These are phyloP conservation scores for Wickerhamomyces bovis DNA, from an alignment of 805 yeast species.

Conservation along the genomic window DNA sequence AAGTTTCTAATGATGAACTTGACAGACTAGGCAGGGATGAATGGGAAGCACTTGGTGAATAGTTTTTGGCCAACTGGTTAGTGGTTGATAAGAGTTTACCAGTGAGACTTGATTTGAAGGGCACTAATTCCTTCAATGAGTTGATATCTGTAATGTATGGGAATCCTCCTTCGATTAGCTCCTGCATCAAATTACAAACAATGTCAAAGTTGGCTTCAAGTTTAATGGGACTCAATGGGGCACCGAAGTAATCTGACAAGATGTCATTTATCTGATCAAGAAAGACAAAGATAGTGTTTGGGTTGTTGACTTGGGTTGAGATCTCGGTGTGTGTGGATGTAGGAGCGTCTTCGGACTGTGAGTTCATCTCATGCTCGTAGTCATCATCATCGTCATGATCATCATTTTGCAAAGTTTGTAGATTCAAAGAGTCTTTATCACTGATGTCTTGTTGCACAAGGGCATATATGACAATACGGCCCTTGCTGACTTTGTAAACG, in stretches of 20 bases:
- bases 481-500: slow-evolving; percentile 11
- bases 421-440: slow-evolving; percentile 7
- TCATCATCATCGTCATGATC: slow-evolving; percentile 4
- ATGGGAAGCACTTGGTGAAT: slow-evolving; percentile 14
- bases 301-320: slow-evolving; percentile 30
- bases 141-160: slow-evolving; percentile 73
- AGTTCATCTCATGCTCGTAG: slow-evolving; percentile 1
- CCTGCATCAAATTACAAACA: slow-evolving; percentile 62
- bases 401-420: slow-evolving; percentile 12
- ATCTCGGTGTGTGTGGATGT: slow-evolving; percentile 11
- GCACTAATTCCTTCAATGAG: slow-evolving; percentile 62
- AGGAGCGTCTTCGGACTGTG: neutral
- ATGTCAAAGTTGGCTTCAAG: slow-evolving; percentile 68
- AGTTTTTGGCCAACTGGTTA: slow-evolving; percentile 25
- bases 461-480: slow-evolving; percentile 14
- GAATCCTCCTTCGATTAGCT: slow-evolving; percentile 70
- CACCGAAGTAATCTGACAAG: slow-evolving; percentile 52
- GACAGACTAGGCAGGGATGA: slow-evolving; percentile 5
- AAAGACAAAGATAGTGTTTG: slow-evolving; percentile 50
- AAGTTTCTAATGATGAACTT: slow-evolving; percentile 10
- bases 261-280: slow-evolving; percentile 43
- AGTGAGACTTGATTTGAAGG: slow-evolving; percentile 33
- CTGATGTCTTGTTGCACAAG: slow-evolving; percentile 10
- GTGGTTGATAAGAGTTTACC: slow-evolving; percentile 31
- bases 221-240: slow-evolving; percentile 48